These are phyloP conservation scores for Monosporascus sp. DNA, from an alignment of 2,329 filamentous ascomycete genomes.

Conservation along the genomic window DNA sequence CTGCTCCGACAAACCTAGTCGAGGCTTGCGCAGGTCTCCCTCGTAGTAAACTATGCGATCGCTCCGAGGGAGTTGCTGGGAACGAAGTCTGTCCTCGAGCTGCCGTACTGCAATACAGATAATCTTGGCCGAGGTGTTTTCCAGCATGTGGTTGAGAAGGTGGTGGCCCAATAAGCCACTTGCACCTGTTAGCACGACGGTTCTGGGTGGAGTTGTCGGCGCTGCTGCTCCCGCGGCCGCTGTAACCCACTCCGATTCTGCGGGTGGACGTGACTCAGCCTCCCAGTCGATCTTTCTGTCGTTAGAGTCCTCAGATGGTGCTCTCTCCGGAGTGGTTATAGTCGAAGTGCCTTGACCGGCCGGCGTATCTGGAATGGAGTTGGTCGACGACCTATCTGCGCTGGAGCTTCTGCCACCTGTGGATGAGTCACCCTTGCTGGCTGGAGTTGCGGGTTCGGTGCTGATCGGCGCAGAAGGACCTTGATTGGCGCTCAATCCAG, in stretches of 20 bases:
- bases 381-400: too few species aligned
- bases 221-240: too few species aligned
- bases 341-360: too few species aligned
- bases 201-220: background rate
- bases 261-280: background rate
- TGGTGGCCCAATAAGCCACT: constrained; percentile 2
- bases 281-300: too few species aligned
- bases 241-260: too few species aligned
- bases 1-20: constrained; percentile 2
- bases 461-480: too few species aligned
- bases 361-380: too few species aligned
- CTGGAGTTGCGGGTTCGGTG: too few species aligned
- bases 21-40: constrained; percentile 3
- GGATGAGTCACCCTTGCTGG: too few species aligned
- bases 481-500: background rate
- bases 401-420: too few species aligned
- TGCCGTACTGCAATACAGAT: constrained; percentile 7
- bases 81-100: background rate
- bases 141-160: background rate
- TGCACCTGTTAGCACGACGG: constrained; percentile 4
- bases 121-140: background rate
- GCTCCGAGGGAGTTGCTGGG: background rate
- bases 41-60: background rate
- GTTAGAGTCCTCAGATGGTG: too few species aligned
- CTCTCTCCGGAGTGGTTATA: too few species aligned